Conservation (phyloP, 805 yeast species). For the Cyberlindnera nakhonratchasimensis region DNA sequence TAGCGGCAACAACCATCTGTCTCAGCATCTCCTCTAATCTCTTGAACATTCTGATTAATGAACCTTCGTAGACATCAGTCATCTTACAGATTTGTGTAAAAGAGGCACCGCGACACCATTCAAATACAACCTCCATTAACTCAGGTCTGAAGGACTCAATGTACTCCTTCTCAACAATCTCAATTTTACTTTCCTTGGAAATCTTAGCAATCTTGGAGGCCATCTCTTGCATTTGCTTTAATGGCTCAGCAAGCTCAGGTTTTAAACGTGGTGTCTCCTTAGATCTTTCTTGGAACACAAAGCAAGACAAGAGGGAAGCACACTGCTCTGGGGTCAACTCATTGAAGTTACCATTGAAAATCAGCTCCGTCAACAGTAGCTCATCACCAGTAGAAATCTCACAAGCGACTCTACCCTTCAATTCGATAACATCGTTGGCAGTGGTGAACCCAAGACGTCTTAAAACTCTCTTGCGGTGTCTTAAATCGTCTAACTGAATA, state of each 20-base stretch:
- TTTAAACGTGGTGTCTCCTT: slow-evolving; percentile 82
- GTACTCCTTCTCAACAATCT: slow-evolving; percentile 86
- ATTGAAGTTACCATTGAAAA: slow-evolving; percentile 92
- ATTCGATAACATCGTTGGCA: slow-evolving; percentile 82
- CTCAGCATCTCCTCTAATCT: slow-evolving; percentile 89
- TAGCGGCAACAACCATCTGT: slow-evolving; percentile 88
- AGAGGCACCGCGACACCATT: slow-evolving; percentile 96
- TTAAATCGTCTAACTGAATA: slow-evolving; percentile 89
- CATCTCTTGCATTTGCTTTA: slow-evolving; percentile 83
- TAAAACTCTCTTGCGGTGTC: slow-evolving; percentile 87
- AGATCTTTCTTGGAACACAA: slow-evolving; percentile 94
- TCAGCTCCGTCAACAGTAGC: slow-evolving; percentile 79
- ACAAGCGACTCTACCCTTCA: slow-evolving; percentile 97
- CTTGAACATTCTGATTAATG: slow-evolving; percentile 90
- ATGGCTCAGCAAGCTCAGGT: slow-evolving; percentile 90
- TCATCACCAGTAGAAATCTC: slow-evolving; percentile 91
- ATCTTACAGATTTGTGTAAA: slow-evolving; percentile 96
- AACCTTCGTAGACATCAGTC: slow-evolving; percentile 99
- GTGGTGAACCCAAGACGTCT: slow-evolving; percentile 90
- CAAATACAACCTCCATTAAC: slow-evolving; percentile 92
- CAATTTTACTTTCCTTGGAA: slow-evolving; percentile 85
- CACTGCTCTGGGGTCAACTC: slow-evolving; percentile 86
- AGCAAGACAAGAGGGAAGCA: slow-evolving; percentile 89
- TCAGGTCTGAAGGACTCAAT: slow-evolving; percentile 89
- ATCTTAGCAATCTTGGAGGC: slow-evolving; percentile 89